Conservation (phyloP, 345 rosid genomes). For the Citrus reticulata region DNA sequence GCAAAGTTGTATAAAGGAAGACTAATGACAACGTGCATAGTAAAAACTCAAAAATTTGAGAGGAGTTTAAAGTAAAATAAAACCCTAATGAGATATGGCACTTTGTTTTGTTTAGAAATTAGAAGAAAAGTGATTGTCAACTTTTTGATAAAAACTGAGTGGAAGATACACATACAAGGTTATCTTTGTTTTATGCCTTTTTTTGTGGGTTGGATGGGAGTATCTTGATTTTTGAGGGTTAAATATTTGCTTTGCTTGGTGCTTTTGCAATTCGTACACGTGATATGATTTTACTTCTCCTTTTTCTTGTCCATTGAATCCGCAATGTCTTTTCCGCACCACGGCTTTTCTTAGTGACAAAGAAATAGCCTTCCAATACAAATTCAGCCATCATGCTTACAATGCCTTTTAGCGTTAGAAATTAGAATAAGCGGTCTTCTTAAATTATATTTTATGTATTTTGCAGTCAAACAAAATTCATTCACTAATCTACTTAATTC, state of each 20-base stretch:
- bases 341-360: slow-evolving; percentile 13
- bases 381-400: neutral
- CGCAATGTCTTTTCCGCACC: neutral
- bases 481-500: too few species aligned
- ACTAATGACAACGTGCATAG: neutral
- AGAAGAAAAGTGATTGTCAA: neutral
- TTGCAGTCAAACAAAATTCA: too few species aligned
- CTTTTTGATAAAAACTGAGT: neutral
- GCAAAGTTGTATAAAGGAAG: neutral
- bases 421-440: neutral
- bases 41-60: neutral
- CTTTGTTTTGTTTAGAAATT: neutral
- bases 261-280: slow-evolving; percentile 8
- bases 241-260: neutral
- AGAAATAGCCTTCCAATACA: neutral
- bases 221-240: neutral
- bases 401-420: neutral
- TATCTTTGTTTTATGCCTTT: neutral
- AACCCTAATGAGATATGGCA: neutral
- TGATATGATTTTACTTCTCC: neutral
- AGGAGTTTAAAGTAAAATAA: neutral
- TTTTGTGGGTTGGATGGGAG: neutral
- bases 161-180: neutral
- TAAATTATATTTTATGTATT: too few species aligned
- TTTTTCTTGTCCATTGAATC: slow-evolving; percentile 3